Base-by-base conservation (phyloP, 129 eudicot species). In the Escallonia rubra region DNA sequence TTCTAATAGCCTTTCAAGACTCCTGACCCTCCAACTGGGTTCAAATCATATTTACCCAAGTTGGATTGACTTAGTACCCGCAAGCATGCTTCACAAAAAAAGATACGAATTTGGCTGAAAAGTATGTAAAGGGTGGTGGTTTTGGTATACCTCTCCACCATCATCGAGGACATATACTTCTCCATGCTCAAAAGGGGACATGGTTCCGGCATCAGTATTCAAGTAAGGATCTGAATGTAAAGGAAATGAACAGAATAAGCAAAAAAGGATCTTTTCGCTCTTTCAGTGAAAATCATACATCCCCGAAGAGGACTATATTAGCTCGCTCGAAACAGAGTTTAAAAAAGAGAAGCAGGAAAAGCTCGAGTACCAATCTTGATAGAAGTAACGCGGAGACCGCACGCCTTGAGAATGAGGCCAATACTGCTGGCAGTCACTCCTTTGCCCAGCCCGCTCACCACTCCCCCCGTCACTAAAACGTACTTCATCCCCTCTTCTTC, bases 101-200 rank as follows among this genome's bases (percentile, higher is more conserved):
- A 57, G 64, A 43, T 46, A 10, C 34, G 10, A 62, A 34, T 10
- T 9, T 12, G 59, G 46, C 54, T n/a, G 56, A 59, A 59, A 46
- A 38, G 44, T 42, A 43, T 13, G 13, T 53, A 61, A 75, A 16
- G 9, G 3, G 7, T 47, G 2, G 43, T 47, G 45, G 44, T 67
- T 74, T 84, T 23, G 34, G 34, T 23, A 23, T 80, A 93, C 99
- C 95, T 93, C 99, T 59, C 99, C 99, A 9, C 99, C 99, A 70
- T 93, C 99, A 68, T 93, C 99, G 54, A 93, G 77, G 42, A 93
- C 99, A 69, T 59, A 93, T 10, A 93, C 99, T 82, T 93, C 99
- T 34, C 99, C 99, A 68, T 93, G 99, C 74, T 93, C 99, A 52
- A 93, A 89, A 60, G 99, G 99, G 34, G 99, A 93, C 99, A 93